These are phyloP conservation scores for Mucor circinelloides DNA, from an alignment of 371 early-diverging fungal genomes.

Conservation along the genomic window DNA sequence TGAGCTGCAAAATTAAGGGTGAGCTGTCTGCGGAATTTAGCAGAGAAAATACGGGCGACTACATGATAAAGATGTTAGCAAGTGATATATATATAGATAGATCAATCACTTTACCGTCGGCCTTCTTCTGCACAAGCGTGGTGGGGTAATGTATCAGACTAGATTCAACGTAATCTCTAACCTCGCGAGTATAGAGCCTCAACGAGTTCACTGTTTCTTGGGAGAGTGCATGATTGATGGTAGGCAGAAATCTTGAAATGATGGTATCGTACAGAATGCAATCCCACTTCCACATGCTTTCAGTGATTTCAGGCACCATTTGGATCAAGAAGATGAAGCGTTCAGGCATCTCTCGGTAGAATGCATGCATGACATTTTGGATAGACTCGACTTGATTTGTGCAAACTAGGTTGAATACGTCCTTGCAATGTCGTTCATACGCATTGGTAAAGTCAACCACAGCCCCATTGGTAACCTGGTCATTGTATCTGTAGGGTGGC, in stretches of 20 bases:
- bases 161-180: slow-evolving; percentile 34
- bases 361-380: slow-evolving; percentile 5
- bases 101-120: slow-evolving; percentile 26
- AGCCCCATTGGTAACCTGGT: neutral
- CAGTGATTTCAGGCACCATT: slow-evolving; percentile 35
- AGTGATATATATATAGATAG: neutral
- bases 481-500: neutral
- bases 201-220: slow-evolving; percentile 34
- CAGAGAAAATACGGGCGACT: slow-evolving; percentile 57
- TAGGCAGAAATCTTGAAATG: slow-evolving; percentile 42
- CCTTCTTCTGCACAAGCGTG: slow-evolving; percentile 33
- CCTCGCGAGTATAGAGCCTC: slow-evolving; percentile 45
- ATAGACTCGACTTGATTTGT: slow-evolving; percentile 12
- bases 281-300: slow-evolving; percentile 59
- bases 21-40: slow-evolving; percentile 56
- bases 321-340: slow-evolving; percentile 19
- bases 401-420: slow-evolving; percentile 14
- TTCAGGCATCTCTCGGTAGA: slow-evolving; percentile 34
- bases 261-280: slow-evolving; percentile 57
- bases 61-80: neutral
- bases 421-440: slow-evolving; percentile 24
- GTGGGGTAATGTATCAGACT: slow-evolving; percentile 34
- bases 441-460: slow-evolving; percentile 10
- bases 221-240: slow-evolving; percentile 32
- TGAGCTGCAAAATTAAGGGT: slow-evolving; percentile 57